phyloP scores from a whole-genome alignment of 148 eudicot genomes.

The Heliamphora exappendiculata region DNA sequence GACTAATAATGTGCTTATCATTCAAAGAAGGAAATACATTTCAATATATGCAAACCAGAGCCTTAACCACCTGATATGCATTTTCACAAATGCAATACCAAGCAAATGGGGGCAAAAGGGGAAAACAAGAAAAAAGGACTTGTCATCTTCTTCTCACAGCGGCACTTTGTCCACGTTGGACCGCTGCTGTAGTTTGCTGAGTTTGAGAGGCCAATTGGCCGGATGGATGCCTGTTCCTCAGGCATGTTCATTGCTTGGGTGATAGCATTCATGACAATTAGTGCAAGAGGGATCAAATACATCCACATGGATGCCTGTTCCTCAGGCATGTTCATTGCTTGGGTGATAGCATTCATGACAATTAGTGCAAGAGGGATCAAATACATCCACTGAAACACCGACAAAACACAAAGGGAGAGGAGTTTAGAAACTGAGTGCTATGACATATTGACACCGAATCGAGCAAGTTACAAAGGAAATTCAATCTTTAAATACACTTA shows the following conservation, averaged over 20 bases:
- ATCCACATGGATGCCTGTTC: slow-evolving; percentile 94
- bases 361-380: slow-evolving; percentile 86
- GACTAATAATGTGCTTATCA: background rate
- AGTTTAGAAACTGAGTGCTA: background rate
- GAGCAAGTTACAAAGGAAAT: background rate
- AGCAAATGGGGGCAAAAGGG: background rate
- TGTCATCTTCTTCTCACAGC: slow-evolving; percentile 61
- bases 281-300: slow-evolving; percentile 90
- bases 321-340: slow-evolving; percentile 94
- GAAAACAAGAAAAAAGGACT: background rate
- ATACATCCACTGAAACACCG: slow-evolving; percentile 92
- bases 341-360: slow-evolving; percentile 87
- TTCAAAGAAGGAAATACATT: background rate
- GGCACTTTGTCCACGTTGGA: slow-evolving; percentile 41
- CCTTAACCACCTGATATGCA: background rate
- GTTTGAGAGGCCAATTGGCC: slow-evolving; percentile 40
- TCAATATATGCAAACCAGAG: background rate
- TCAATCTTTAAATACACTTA: slow-evolving; percentile 31
- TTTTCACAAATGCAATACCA: background rate
- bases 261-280: slow-evolving; percentile 82
- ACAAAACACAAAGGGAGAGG: background rate
- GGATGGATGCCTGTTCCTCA: slow-evolving; percentile 60
- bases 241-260: slow-evolving; percentile 98
- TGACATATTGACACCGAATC: background rate
- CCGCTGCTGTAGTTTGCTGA: slow-evolving; percentile 23